Evolutionary conservation across 2,329 filamentous ascomycete genomes (phyloP).

Genomic region (Fusarium compactum): DNA sequence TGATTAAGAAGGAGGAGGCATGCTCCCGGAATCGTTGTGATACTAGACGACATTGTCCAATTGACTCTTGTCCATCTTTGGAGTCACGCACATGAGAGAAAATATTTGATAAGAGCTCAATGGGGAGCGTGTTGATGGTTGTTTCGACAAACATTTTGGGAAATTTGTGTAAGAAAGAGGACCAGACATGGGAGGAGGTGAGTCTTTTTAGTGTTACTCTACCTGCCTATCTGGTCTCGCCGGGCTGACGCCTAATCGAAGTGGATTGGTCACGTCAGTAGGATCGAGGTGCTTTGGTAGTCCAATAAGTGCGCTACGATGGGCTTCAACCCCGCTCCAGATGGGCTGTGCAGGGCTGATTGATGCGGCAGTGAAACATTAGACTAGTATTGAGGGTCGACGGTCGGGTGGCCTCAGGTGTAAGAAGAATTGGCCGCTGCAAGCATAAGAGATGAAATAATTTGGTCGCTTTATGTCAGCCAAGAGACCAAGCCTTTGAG

Average conservation of each 20-base stretch:
- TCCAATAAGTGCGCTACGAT: not conserved
- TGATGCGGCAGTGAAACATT: not conserved
- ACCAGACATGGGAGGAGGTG: fast-evolving
- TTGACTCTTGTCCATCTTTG: not conserved
- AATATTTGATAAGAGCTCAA: not conserved
- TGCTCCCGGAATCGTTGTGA: not conserved
- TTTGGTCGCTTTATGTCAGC: not conserved
- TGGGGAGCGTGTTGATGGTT: not conserved
- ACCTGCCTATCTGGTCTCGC: not conserved
- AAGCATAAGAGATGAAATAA: no score
- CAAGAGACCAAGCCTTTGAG: no score
- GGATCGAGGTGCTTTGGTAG: not conserved
- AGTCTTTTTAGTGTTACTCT: no score
- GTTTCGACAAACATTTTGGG: not conserved
- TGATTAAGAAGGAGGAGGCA: not conserved
- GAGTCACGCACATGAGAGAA: not conserved
- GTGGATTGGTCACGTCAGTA: not conserved
- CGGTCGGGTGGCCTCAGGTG: no score
- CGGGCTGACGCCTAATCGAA: not conserved
- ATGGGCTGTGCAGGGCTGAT: not conserved
- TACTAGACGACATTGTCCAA: slow-evolving; percentile 2
- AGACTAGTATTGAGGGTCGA: not conserved
- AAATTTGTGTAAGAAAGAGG: not conserved
- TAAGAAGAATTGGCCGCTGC: no score
- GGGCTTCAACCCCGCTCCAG: not conserved